Conservation (phyloP, 1,284 basidiomycete genomes). For the Lentinula novae-zelandiae region DNA sequence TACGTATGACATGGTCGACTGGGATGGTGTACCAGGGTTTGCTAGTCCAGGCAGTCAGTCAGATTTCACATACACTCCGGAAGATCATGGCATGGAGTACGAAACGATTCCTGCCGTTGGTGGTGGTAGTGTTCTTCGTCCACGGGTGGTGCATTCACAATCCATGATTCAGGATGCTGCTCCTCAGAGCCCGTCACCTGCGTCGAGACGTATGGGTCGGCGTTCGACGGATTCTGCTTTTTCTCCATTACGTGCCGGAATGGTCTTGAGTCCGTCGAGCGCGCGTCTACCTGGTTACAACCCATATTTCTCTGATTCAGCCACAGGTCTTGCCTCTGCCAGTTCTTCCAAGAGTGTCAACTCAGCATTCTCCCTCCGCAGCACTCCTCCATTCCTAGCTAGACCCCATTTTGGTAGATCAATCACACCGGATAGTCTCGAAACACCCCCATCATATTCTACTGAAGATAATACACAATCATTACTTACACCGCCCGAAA, state of each 20-base stretch:
- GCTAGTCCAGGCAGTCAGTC: conserved; percentile 21
- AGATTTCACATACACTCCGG: conserved; percentile 21
- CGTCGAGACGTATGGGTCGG: conserved; percentile 5
- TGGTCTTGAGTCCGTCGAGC: conserved; percentile 1
- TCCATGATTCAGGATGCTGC: conserved; percentile 27
- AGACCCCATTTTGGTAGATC: conserved; percentile 23
- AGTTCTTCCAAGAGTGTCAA: background rate
- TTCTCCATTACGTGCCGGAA: conserved; percentile 6
- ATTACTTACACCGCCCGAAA: conserved; percentile 29
- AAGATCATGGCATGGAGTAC: conserved; percentile 43
- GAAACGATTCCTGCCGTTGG: conserved; percentile 77
- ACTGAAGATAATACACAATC: conserved; percentile 28
- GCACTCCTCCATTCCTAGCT: conserved; percentile 8
- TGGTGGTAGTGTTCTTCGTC: conserved; percentile 71
- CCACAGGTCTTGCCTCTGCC: conserved; percentile 1
- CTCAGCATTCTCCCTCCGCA: conserved; percentile 5
- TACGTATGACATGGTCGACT: conserved; percentile 63
- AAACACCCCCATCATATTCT: conserved; percentile 37
- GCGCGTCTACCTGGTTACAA: conserved; percentile 5
- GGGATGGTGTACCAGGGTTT: conserved; percentile 54
- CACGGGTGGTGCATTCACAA: conserved; percentile 72
- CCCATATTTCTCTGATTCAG: conserved; percentile 15
- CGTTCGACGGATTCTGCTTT: conserved; percentile 3
- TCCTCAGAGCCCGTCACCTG: conserved; percentile 9
- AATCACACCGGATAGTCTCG: conserved; percentile 39